Conservation (phyloP, 1,139 yeast genomes). For the Candida tunisiensis region DNA sequence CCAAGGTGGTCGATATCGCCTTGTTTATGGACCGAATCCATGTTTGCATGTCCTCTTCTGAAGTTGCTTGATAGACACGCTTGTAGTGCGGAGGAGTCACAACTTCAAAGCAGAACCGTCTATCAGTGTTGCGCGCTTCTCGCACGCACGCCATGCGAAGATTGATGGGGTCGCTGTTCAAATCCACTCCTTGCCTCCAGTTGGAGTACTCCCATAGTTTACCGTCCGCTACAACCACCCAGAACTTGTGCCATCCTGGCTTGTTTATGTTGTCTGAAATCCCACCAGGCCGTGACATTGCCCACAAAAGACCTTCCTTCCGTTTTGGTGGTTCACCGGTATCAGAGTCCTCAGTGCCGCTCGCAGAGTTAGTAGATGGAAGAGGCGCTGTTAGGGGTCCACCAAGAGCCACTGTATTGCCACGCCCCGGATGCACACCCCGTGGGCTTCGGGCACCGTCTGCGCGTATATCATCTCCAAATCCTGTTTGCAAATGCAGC, state of each 20-base stretch:
- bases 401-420: no score
- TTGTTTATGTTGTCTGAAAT: constrained; percentile 43
- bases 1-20: constrained; percentile 21
- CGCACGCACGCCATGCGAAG: constrained; percentile 54
- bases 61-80: constrained; percentile 64
- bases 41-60: constrained; percentile 45
- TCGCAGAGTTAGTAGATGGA: background rate
- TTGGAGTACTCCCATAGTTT: constrained; percentile 57
- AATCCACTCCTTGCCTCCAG: constrained; percentile 57
- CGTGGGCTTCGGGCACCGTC: no score
- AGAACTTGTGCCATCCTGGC: constrained; percentile 73
- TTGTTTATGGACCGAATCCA: constrained; percentile 46
- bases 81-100: constrained; percentile 57
- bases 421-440: no score
- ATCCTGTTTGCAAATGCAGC: no score
- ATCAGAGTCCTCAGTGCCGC: background rate
- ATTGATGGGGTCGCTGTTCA: constrained; percentile 56
- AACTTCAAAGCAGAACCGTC: constrained; percentile 55
- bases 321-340: constrained; percentile 5
- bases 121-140: constrained; percentile 28
- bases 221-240: constrained; percentile 64
- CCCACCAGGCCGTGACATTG: constrained; percentile 26
- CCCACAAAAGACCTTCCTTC: constrained; percentile 45
- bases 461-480: no score
- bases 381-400: no score